Conservation (phyloP, 2,329 filamentous ascomycete species). For the Calonectria pseudoturangicola region DNA sequence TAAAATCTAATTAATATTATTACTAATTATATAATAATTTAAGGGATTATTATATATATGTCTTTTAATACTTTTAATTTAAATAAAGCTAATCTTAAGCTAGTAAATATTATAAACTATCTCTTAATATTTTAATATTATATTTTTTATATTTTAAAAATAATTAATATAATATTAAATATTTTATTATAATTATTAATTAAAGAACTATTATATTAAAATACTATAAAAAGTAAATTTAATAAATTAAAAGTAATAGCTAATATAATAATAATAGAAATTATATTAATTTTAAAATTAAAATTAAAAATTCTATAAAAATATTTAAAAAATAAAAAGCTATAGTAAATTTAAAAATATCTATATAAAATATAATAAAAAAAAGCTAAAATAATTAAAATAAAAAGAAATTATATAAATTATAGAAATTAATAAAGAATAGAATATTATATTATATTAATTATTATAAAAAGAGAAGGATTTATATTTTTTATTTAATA, state of each 20-base stretch:
- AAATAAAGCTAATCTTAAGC: not conserved
- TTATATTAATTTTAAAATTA: not conserved
- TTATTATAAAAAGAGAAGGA: not conserved
- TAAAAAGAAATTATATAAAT: not conserved
- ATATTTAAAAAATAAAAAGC: not conserved
- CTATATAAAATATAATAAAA: not conserved
- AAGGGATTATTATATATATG: not conserved
- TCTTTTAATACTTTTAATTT: not conserved
- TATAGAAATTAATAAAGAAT: not conserved
- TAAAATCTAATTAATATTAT: not conserved
- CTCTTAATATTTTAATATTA: not conserved
- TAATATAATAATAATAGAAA: not conserved
- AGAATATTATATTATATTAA: not conserved
- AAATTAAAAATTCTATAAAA: not conserved
- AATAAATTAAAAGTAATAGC: not conserved
- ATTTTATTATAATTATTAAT: not conserved
- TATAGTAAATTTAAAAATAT: not conserved
- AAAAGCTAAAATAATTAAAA: no score
- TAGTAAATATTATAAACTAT: not conserved
- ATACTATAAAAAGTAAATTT: not conserved
- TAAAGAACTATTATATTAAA: not conserved
- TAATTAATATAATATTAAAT: not conserved
- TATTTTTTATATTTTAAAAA: not conserved
- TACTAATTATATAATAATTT: not conserved
- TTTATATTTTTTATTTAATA: not conserved